A percentile compares a stretch with the other conserved stretches of the same genome.
Conservation (phyloP, 495 filamentous ascomycete genomes). For the Daldinia bambusicola region DNA sequence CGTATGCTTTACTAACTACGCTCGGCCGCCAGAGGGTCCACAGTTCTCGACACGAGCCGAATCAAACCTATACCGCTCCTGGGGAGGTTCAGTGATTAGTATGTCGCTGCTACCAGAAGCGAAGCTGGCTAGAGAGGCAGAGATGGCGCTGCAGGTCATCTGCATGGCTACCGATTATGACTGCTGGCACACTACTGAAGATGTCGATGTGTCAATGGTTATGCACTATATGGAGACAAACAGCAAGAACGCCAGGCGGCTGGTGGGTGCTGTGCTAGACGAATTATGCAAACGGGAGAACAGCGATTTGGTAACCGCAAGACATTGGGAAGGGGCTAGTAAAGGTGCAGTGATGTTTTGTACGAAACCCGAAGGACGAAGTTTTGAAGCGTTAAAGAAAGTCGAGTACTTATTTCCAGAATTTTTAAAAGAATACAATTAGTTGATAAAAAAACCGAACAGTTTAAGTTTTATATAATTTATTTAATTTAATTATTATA, state of each 20-base stretch:
- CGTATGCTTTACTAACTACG: conserved; percentile 3
- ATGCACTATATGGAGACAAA: conserved; percentile 97
- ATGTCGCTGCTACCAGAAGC: conserved; percentile 98
- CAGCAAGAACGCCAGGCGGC: conserved; percentile 80
- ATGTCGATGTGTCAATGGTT: conserved; percentile 95
- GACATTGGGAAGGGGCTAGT: conserved; percentile 72
- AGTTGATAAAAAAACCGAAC: too few species aligned
- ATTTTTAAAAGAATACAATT: conserved; percentile 57
- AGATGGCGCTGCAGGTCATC: conserved; percentile 96
- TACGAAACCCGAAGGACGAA: conserved; percentile 72
- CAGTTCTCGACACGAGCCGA: conserved; percentile 98
- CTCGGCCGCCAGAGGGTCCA: conserved; percentile 73
- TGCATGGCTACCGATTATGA: conserved; percentile 99
- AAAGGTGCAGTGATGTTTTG: conserved; percentile 77
- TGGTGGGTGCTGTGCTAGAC: conserved; percentile 88
- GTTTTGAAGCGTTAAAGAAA: conserved; percentile 71
- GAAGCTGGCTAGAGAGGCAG: conserved; percentile 94
- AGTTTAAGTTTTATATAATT: too few species aligned
- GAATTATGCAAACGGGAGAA: conserved; percentile 81
- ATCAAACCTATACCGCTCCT: conserved; percentile 90
- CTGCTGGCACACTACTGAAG: conserved; percentile 83
- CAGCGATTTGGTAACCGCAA: conserved; percentile 78
- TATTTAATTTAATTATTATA: too few species aligned
- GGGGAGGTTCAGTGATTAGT: conserved; percentile 93
- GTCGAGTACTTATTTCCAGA: conserved; percentile 83